Evolutionary conservation across 2,329 filamentous ascomycete species (phyloP).

Genomic region (Clonostachys solani): DNA sequence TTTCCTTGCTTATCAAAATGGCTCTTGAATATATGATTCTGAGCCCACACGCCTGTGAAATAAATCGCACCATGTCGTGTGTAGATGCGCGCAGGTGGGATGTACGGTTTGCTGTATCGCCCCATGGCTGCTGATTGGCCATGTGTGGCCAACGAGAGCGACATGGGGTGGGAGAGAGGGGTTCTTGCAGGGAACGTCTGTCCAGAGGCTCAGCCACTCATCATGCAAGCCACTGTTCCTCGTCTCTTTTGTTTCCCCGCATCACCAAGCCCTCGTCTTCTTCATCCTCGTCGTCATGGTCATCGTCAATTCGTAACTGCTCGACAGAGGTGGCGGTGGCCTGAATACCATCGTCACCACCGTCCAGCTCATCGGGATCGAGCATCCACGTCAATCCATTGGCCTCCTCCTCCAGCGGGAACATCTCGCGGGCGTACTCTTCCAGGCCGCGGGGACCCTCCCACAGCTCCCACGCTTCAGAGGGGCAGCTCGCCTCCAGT

Average conservation of each 20-base stretch:
- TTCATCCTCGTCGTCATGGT: constrained; percentile 40
- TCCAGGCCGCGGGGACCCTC: constrained; percentile 86
- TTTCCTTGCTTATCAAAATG: too few species aligned
- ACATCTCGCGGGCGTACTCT: constrained; percentile 92
- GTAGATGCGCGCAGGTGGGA: too few species aligned
- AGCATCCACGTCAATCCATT: constrained; percentile 95
- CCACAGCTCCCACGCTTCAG: constrained; percentile 79
- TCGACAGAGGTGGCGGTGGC: constrained; percentile 27
- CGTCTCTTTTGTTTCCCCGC: constrained; percentile 50
- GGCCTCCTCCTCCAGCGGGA: constrained; percentile 88
- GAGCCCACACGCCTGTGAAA: too few species aligned
- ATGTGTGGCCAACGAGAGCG: too few species aligned
- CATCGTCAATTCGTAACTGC: constrained; percentile 32
- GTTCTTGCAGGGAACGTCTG: too few species aligned
- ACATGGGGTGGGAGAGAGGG: too few species aligned
- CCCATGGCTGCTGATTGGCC: too few species aligned
- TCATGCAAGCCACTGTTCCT: constrained; percentile 56
- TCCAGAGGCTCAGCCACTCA: not conserved
- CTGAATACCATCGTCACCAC: constrained; percentile 24
- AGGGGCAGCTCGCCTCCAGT: constrained; percentile 62
- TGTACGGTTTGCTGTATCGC: too few species aligned
- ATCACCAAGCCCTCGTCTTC: constrained; percentile 57
- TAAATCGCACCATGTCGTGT: too few species aligned
- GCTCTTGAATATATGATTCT: too few species aligned
- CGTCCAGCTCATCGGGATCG: constrained; percentile 41